Conservation (phyloP, 2,329 filamentous ascomycete genomes). For the Sphaerulina vaccinii region DNA sequence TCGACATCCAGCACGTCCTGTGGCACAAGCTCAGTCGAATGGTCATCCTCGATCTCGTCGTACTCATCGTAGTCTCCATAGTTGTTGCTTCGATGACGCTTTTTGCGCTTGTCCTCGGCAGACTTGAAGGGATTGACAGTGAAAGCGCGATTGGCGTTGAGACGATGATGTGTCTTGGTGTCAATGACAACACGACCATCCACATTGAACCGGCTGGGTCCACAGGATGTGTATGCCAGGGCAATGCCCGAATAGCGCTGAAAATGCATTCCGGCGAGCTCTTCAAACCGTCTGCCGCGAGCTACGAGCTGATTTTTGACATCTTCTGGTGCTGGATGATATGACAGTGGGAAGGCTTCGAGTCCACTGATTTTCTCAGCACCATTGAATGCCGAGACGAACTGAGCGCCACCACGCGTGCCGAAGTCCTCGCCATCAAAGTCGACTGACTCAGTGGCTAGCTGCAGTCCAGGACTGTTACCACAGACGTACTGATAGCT, state of each 20-base stretch:
- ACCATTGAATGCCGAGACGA: constrained; percentile 27
- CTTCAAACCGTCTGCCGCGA: constrained; percentile 30
- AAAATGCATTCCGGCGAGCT: constrained; percentile 33
- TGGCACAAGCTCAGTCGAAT: constrained; percentile 28
- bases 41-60: constrained; percentile 27
- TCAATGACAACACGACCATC: constrained; percentile 34
- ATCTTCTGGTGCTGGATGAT: constrained; percentile 19
- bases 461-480: constrained; percentile 28
- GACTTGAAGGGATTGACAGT: constrained; percentile 27
- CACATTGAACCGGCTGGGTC: constrained; percentile 28
- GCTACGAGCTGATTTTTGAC: constrained; percentile 26
- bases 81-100: constrained; percentile 24
- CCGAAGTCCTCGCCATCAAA: constrained; percentile 38
- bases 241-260: constrained; percentile 30
- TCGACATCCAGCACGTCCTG: constrained; percentile 24
- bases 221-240: constrained; percentile 23
- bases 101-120: constrained; percentile 22
- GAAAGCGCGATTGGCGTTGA: constrained; percentile 30
- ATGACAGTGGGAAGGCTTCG: constrained; percentile 28
- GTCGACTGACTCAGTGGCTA: constrained; percentile 35
- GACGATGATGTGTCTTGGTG: constrained; percentile 32
- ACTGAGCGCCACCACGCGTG: constrained; percentile 13
- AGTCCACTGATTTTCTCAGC: constrained; percentile 27
- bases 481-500: constrained; percentile 33
- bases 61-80: constrained; percentile 12